Evolutionary conservation across 495 filamentous ascomycete species (phyloP), one percentile per base, ranked within the genome.

Genomic region (Pseudevernia furfuracea): DNA sequence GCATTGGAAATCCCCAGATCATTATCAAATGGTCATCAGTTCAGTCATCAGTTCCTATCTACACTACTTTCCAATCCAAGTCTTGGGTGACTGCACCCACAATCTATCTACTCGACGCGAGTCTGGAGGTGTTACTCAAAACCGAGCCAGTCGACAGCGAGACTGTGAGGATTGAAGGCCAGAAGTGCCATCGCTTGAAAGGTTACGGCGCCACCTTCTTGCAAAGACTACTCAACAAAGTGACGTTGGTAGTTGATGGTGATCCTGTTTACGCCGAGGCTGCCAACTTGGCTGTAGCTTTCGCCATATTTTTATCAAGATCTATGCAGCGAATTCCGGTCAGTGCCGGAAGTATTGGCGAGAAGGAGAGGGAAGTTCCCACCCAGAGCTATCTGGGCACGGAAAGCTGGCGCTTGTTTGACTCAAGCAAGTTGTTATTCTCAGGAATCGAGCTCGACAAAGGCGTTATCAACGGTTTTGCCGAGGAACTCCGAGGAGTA

Each of bases 261-360:
- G 67, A 67, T 67, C 64, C 58, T 1, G 43, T 69, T 32, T 69
- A 68, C 44, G 49, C 46, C 38, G 65, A 66, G 32, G 43, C 56
- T 23, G 59, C 60, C 23, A 60, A 69, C 25, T 62, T 59, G 32
- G 64, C 56, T 36, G 59, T 61, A 36, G 60, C 67, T 15, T 58
- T 69, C 12, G 64, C 59, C 34, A 46, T 65, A 15, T 32, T 30
- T 9, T 25, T 61, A 14, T 63, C 52, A 38, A 62, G 34, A 43
- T 36, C 43, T 36, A 59, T 64, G 28, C 38, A 56, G 23, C 65
- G 59, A 48, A 23, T 52, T 30, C 60, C 46, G 12, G n/a, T 38
- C 48, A 61, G 23, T 23, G n/a, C 15, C 36, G 37, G 9, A 10
- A 60, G 12, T 56, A 12, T 21, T 37, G 6, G 15, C 37, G 0